Evolutionary conservation across 1,139 yeast genomes (phyloP), one percentile per base, ranked within the genome.

Genomic region (Debaryomycetaceae sp.): DNA sequence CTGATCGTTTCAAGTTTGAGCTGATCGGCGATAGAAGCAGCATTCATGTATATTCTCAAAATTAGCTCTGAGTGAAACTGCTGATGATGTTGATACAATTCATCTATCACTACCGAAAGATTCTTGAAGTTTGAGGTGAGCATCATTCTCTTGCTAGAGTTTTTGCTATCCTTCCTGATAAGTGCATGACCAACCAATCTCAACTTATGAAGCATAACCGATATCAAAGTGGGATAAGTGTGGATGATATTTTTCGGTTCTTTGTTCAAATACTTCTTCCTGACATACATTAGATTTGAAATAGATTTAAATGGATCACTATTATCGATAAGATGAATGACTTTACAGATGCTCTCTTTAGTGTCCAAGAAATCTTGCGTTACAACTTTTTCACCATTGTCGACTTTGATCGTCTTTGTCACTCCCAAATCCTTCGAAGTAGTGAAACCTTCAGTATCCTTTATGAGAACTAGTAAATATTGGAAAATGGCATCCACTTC

Each of bases 11-110:
- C 66, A 47, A 67, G 69, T 40, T 66, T 70, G 35, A 86, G 72
- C 60, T 87, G 95, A 62, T 93, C 97, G 0, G 97, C 93, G 4
- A 87, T 67, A 1, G 77, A 63, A 0, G 89, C 89, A 36, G 81
- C 73, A 46, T 78, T 71, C 47, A 84, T 62, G 55, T 83, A 81
- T 40, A 76, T 61, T 48, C 76, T 71, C 49, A 76, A 66, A 4
- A 78, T 78, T 47, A 70, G 66, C 51, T 73, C 85, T 5, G 81
- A 77, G 52, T 68, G 67, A 47, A 49, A 54, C 33, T 80, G 79
- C 34, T 73, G 71, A 49, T 74, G 77, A 42, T 65, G 64, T 39
- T 74, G 72, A 58, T 78, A 84, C 46, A 91, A 66, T 51, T 87
- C 96, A 54, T 80, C 84, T 38, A 87, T 78, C 8, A 85, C 72